A percentile compares a stretch with the other conserved stretches of the same genome.
These are phyloP conservation scores for Paraphoma sp. DNA, from an alignment of 2,329 filamentous ascomycete genomes.

Conservation along the genomic window DNA sequence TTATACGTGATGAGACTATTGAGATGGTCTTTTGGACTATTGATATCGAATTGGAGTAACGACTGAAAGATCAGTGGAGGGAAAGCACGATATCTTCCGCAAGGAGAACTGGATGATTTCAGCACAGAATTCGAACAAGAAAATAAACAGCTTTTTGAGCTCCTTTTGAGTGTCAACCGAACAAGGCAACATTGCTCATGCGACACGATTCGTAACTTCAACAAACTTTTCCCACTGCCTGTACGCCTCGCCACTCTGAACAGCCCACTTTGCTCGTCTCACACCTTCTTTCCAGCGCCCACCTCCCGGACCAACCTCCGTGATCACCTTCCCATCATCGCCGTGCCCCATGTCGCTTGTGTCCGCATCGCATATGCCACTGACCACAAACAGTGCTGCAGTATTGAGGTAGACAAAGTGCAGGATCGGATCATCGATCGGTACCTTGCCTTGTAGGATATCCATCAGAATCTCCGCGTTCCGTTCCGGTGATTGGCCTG, in stretches of 20 bases:
- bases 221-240: constrained; percentile 84
- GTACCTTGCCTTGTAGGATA: constrained; percentile 76
- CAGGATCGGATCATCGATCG: constrained; percentile 80
- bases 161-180: not conserved
- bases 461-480: constrained; percentile 85
- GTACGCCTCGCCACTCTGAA: constrained; percentile 86
- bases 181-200: constrained; percentile 7
- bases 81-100: not conserved
- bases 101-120: too few species aligned
- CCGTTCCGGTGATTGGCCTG: constrained; percentile 82
- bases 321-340: constrained; percentile 81
- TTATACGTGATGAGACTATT: not conserved
- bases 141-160: not conserved
- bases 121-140: not conserved
- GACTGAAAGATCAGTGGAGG: too few species aligned
- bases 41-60: too few species aligned
- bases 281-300: constrained; percentile 96
- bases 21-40: not conserved
- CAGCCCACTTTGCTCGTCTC: constrained; percentile 83
- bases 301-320: constrained; percentile 82
- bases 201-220: constrained; percentile 71
- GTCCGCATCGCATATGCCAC: constrained; percentile 86
- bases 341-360: constrained; percentile 78
- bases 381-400: constrained; percentile 83
- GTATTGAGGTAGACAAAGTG: constrained; percentile 96